These are phyloP conservation scores for Teratosphaeria gauchensis DNA, from an alignment of 2,329 filamentous ascomycete genomes.

Conservation along the genomic window DNA sequence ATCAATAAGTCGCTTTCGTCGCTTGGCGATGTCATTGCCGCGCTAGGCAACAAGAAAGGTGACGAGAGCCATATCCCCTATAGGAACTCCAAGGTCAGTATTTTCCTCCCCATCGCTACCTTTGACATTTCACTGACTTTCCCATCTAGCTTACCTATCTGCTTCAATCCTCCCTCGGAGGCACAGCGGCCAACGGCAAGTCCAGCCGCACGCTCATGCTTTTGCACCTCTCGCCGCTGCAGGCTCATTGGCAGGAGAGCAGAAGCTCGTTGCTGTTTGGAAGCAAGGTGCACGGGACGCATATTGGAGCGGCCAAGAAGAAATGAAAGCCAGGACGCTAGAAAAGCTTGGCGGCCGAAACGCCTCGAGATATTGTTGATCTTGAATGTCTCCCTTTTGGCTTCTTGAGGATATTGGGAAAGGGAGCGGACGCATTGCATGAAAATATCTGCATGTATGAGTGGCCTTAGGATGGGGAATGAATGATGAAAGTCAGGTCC, in stretches of 20 bases:
- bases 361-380: background rate
- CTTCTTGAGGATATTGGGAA: background rate
- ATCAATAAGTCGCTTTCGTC: constrained; percentile 95
- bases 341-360: background rate
- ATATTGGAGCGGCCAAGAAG: constrained; percentile 75
- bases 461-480: background rate
- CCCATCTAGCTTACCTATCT: constrained; percentile 69
- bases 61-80: constrained; percentile 67
- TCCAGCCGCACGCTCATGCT: constrained; percentile 94
- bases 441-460: background rate
- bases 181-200: constrained; percentile 48
- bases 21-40: constrained; percentile 87
- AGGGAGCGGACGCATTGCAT: background rate
- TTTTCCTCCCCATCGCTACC: background rate
- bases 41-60: constrained; percentile 72
- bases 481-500: background rate
- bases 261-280: constrained; percentile 92
- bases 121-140: background rate
- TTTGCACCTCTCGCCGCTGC: constrained; percentile 90
- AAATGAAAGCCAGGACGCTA: constrained; percentile 21
- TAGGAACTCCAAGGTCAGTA: constrained; percentile 74
- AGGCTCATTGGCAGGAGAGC: constrained; percentile 84
- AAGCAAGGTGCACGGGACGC: constrained; percentile 83
- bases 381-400: background rate
- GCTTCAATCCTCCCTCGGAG: constrained; percentile 86